Base-by-base conservation (phyloP, 345 rosid genomes). In the Rhizophora mangle region DNA sequence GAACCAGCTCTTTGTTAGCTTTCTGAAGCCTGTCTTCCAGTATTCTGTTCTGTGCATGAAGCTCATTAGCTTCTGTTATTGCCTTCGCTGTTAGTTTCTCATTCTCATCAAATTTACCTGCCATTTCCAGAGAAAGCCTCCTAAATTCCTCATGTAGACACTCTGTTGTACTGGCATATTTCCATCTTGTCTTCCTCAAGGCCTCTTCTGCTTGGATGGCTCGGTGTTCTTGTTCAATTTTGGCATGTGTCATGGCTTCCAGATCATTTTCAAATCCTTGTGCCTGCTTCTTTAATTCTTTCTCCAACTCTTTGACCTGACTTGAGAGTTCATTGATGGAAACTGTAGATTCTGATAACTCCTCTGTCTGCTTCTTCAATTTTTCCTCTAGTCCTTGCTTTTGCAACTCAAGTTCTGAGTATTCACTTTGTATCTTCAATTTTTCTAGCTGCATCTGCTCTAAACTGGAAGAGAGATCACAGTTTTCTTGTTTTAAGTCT, bases 301-400 rank as follows among this genome's bases (percentile, higher is more conserved):
- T 68, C 65, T 68, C 76, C 76, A 72, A 30, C 31, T 32, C 34
- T 59, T 68, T 77, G 65, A 77, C 76, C 49, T 72, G 76, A 46
- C 62, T 54, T 72, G 72, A 67, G 61, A 77, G 80, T 30, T 68
- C 80, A 64, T 64, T 63, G 55, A 77, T 72, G 19, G 61, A 72
- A 68, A 81, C 60, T 78, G 88, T 79, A 65, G 92, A 85, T 76
- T 85, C 88, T 0, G 97, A 89, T 60, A 82, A 84, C 63, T 87
- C 91, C 61, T 79, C 59, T 7, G 88, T 82, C 76, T 88, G 96
- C 68, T 76, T 85, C 85, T 83, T 85, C 62, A 95, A 8, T 68
- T 82, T 86, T 3, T 74, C 87, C 82, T 95, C 99, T 74, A 89
- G 72, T 67, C 78, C 83, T 63, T 82, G 84, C 60, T 85, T 64